These are phyloP conservation scores for Coemansia sp. DNA, from an alignment of 192 early-diverging fungal species.

Conservation along the genomic window DNA sequence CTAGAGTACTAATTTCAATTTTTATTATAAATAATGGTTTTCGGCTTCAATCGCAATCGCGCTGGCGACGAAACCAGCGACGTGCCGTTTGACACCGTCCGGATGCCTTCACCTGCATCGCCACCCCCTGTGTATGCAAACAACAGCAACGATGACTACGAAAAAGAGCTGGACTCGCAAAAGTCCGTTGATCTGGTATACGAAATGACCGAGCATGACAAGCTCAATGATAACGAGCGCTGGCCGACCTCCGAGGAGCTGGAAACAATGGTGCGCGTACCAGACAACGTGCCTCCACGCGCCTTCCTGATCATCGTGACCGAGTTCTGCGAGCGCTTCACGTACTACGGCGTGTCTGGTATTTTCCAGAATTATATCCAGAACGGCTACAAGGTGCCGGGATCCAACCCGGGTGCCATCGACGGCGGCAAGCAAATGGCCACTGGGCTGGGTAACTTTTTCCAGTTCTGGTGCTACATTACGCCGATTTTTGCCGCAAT, in stretches of 20 bases:
- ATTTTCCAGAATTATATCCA: slow-evolving; percentile 65
- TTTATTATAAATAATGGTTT: neutral
- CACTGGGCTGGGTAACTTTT: slow-evolving; percentile 58
- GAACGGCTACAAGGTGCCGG: slow-evolving; percentile 40
- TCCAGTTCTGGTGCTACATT: slow-evolving; percentile 63
- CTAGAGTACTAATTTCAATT: neutral
- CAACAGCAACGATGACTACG: neutral
- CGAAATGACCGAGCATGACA: slow-evolving; percentile 55
- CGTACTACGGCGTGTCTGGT: slow-evolving; percentile 59
- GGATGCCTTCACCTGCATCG: neutral
- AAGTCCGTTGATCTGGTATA: slow-evolving; percentile 23
- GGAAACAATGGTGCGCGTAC: slow-evolving; percentile 52
- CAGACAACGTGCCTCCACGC: slow-evolving; percentile 56
- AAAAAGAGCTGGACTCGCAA: neutral
- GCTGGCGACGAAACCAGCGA: neutral
- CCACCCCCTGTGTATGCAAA: neutral
- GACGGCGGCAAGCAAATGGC: slow-evolving; percentile 55
- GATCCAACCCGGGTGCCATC: slow-evolving; percentile 48
- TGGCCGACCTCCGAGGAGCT: slow-evolving; percentile 61
- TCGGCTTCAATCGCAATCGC: neutral
- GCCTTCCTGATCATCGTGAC: slow-evolving; percentile 58
- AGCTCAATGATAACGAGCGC: slow-evolving; percentile 37
- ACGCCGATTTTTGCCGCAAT: slow-evolving; percentile 61
- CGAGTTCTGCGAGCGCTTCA: slow-evolving; percentile 62
- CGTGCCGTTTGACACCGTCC: neutral